Evolutionary conservation across 2,329 filamentous ascomycete species (phyloP).

Genomic region (Trichoderma sp.): DNA sequence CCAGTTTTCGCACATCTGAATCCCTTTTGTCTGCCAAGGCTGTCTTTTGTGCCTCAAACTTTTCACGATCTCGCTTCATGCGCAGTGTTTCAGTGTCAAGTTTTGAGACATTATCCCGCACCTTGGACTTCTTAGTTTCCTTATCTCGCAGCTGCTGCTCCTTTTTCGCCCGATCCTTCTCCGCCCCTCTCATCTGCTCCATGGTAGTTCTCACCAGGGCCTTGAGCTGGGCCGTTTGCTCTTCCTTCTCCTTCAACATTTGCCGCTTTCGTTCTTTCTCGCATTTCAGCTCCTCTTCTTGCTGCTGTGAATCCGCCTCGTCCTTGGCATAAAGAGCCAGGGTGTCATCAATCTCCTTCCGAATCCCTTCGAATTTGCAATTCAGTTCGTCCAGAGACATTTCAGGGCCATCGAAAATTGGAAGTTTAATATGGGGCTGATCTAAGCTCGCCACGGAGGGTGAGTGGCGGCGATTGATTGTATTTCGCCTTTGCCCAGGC

Average conservation of each 20-base stretch:
- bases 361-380: conserved; percentile 74
- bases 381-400: conserved; percentile 77
- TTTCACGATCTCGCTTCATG: conserved; percentile 58
- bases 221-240: conserved; percentile 80
- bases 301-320: conserved; percentile 67
- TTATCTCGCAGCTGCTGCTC: conserved; percentile 72
- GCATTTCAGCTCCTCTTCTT: conserved; percentile 67
- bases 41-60: conserved; percentile 56
- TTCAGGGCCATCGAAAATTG: conserved; percentile 56
- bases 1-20: conserved; percentile 53
- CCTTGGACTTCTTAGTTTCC: conserved; percentile 66
- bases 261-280: conserved; percentile 80
- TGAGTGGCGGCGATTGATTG: conserved; percentile 73
- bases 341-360: conserved; percentile 81
- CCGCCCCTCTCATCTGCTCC: conserved; percentile 76
- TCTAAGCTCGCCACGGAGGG: conserved; percentile 65
- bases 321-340: conserved; percentile 70
- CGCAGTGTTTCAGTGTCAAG: conserved; percentile 65
- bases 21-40: conserved; percentile 55
- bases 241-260: conserved; percentile 84
- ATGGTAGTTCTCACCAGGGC: conserved; percentile 79
- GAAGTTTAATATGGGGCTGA: conserved; percentile 49
- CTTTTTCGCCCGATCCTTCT: conserved; percentile 76
- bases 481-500: conserved; percentile 47
- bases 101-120: conserved; percentile 68